Percentiles rank a stretch among this genome's conserved stretches.
Evolutionary conservation across 2,329 filamentous ascomycete genomes (phyloP).

Genomic region (Byssothecium circinans): DNA sequence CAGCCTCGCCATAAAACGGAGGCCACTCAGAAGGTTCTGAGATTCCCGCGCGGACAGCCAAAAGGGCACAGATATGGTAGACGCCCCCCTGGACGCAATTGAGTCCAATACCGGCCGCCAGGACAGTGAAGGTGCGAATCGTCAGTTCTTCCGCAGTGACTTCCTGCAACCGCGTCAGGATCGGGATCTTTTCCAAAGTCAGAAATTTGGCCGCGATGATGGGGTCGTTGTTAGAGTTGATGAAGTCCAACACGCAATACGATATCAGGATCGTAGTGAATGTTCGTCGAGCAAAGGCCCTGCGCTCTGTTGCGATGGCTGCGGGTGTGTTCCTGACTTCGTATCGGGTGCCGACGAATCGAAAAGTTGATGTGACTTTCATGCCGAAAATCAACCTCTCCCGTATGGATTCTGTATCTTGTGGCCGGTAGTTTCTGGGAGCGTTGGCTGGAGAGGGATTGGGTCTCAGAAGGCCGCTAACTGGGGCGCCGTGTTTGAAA

Average conservation of each 20-base stretch:
- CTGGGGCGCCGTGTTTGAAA: slow-evolving; percentile 3
- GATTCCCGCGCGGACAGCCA: slow-evolving; percentile 2
- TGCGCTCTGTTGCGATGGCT: background rate
- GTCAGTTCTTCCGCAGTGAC: slow-evolving; percentile 10
- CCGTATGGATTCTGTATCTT: background rate
- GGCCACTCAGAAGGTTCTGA: slow-evolving; percentile 7
- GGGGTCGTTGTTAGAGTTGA: slow-evolving; percentile 7
- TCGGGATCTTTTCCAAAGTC: slow-evolving; percentile 5
- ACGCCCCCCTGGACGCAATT: slow-evolving; percentile 15
- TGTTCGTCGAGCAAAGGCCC: slow-evolving; percentile 1
- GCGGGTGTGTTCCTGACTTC: slow-evolving; percentile 7
- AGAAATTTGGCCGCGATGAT: slow-evolving; percentile 6
- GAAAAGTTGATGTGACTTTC: slow-evolving; percentile 2
- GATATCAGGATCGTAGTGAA: slow-evolving; percentile 3
- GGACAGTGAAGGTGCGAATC: slow-evolving; percentile 11
- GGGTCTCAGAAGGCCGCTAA: slow-evolving; percentile 1
- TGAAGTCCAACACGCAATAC: slow-evolving; percentile 8
- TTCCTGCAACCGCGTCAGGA: slow-evolving; percentile 7
- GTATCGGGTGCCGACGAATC: slow-evolving; percentile 10
- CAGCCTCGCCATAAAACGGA: slow-evolving; percentile 11
- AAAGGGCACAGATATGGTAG: slow-evolving; percentile 8
- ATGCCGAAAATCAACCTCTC: slow-evolving; percentile 6
- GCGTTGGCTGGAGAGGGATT: background rate
- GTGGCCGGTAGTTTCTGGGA: background rate
- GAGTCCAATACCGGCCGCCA: slow-evolving; percentile 7